Evolutionary conservation across 495 filamentous ascomycete species (phyloP), one percentile per base, ranked within the genome.

Genomic region (Daldinia childiae): DNA sequence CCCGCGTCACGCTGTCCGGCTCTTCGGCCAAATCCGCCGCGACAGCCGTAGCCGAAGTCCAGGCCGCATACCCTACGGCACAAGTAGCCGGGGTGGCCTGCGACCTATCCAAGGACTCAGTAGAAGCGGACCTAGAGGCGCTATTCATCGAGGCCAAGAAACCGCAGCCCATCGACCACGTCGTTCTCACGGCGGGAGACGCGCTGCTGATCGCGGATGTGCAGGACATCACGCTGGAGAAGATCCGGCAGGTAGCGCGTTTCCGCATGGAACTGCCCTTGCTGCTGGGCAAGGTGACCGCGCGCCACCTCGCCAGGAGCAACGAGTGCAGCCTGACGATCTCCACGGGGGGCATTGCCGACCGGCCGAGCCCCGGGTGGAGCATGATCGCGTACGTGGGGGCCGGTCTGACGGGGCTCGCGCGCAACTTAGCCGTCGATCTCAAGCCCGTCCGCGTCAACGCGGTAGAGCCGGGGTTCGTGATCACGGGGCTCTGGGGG

Each of bases 361-460:
- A 81, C 12, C 80, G 80, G 52, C 88, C 89, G 7, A 24, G 56
- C 0, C 75, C 78, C 5, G 82, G 82, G 6, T 90, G 87, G 86
- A 69, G 74, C 8, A 59, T 87, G 0, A 68, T 82, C 1, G 81
- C 81, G 12, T 76, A 69, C 55, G 78, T 77, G 61, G 83, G 78
- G 3, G 72, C 72, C 8, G 82, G 74, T 48, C 62, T 77, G 14
- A 78, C 59, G 66, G 85, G 83, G 14, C 65, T 90, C 55, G 76
- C 78, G 63, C 78, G 82, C 1, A 84, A 80, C 14, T 71, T 91
- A 30, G 89, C 89, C 4, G 66, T 90, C 2, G 87, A 88, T 52
- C 60, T 91, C 54, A 78, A 78, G 59, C 90, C 90, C 0, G 67
- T 90, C 0, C 77, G 90, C 1, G 87, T 90, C 27, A 92, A 91